These are phyloP conservation scores for Encephalitozoon cuniculi DNA, from an alignment of 371 early-diverging fungal species.

Conservation along the genomic window DNA sequence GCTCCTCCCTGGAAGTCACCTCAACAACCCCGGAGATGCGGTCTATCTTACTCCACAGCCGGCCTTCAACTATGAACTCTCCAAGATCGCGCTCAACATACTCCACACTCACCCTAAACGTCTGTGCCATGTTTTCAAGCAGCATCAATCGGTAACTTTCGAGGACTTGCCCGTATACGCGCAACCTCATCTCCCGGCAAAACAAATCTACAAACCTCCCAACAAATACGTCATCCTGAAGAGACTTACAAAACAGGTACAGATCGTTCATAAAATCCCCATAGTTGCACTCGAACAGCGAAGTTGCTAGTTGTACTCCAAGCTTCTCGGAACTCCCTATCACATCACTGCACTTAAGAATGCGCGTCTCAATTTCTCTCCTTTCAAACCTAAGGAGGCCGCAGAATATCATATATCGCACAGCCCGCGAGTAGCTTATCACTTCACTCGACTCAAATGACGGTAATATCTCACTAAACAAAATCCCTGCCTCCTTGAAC, in stretches of 20 bases:
- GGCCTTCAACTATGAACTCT: slow-evolving; percentile 83
- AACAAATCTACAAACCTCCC: slow-evolving; percentile 67
- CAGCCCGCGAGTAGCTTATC: slow-evolving; percentile 88
- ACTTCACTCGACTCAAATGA: slow-evolving; percentile 92
- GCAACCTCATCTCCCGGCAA: slow-evolving; percentile 87
- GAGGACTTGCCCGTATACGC: slow-evolving; percentile 85
- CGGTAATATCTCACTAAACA: slow-evolving; percentile 81
- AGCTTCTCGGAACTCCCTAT: slow-evolving; percentile 70
- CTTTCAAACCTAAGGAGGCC: slow-evolving; percentile 77
- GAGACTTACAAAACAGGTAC: slow-evolving; percentile 59
- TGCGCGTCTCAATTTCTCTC: slow-evolving; percentile 80
- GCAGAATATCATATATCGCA: slow-evolving; percentile 79
- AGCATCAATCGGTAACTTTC: slow-evolving; percentile 88
- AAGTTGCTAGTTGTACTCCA: slow-evolving; percentile 70
- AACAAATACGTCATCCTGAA: slow-evolving; percentile 62
- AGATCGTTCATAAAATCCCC: slow-evolving; percentile 74
- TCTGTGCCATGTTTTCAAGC: slow-evolving; percentile 81
- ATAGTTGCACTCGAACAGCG: slow-evolving; percentile 84
- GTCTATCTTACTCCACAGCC: slow-evolving; percentile 92
- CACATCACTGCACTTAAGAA: slow-evolving; percentile 74
- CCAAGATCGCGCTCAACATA: slow-evolving; percentile 70
- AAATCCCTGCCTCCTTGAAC: slow-evolving; percentile 76
- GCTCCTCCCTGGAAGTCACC: slow-evolving; percentile 83
- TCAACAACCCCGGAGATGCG: slow-evolving; percentile 90
- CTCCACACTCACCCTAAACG: slow-evolving; percentile 85